Evolutionary conservation across 768 basidiomycete genomes (phyloP), one percentile per base, ranked within the genome.

Genomic region (Suillus spraguei): DNA sequence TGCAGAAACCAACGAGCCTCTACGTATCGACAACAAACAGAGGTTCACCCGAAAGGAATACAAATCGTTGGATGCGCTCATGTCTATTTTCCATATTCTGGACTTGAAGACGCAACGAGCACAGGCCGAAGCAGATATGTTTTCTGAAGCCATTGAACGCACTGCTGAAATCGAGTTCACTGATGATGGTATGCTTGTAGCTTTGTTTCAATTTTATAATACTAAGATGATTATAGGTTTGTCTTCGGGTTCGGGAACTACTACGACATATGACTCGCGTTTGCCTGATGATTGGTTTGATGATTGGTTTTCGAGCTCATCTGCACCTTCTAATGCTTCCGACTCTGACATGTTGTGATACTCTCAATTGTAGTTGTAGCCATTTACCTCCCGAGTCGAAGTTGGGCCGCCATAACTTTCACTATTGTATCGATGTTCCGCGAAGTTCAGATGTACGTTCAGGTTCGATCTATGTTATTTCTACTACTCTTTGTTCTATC

Each of bases 71-170:
- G 20, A 54, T n/a, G n/a, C 10, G 11, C 33, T 54, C 11, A 35
- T 35, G 53, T 54, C 32, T 35, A 20, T 35, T 35, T n/a, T 35
- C 10, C 20, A n/a, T 5, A 54, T 54, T n/a, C 20, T 54, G 35
- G 10, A 35, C 20, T 54, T 54, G n/a, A 54, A 54, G 53, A 54
- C 4, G 53, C 53, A 35, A n/a, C n/a, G 53, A 5, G 53, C 53
- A 14, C 33, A 36, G 33, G 33, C 20, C 17, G 20, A 41, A 41
- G 39, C 39, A 16, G 39, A 41, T 17, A 16, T 41, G 14, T 41
- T 41, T 17, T 41, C 16, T 16, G 39, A 41, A 17, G 39, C 39
- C 39, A 41, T 41, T 41, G 39, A 41, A 16, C 39, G 39, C 39
- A 41, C 39, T 16, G 39, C 39, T 41, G 39, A 41, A 17, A 41